Evolutionary conservation across 345 rosid species (phyloP).

Genomic region (Eucalyptus urophylla): DNA sequence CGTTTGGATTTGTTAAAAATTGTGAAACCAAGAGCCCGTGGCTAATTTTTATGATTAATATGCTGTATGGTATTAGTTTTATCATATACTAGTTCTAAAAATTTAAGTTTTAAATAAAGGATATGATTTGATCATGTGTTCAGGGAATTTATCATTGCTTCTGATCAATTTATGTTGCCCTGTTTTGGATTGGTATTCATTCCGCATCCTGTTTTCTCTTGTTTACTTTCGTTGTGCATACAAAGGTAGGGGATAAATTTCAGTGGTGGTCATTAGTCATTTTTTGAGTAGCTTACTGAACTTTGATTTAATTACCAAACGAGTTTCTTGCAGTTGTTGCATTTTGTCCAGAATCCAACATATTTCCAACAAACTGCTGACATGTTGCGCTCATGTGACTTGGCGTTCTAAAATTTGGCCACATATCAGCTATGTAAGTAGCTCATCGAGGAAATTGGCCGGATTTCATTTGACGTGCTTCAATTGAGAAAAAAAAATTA

Average conservation of each 20-base stretch:
- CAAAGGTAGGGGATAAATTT: background rate
- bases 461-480: background rate
- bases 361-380: background rate
- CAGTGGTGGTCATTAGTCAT: background rate
- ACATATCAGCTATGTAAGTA: background rate
- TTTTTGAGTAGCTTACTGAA: background rate
- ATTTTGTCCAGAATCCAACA: background rate
- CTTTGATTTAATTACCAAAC: background rate
- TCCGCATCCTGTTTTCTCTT: background rate
- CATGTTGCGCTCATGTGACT: background rate
- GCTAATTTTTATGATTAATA: background rate
- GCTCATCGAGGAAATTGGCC: background rate
- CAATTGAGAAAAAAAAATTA: background rate
- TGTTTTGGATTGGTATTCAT: background rate
- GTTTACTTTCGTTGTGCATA: background rate
- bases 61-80: background rate
- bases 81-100: background rate
- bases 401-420: background rate
- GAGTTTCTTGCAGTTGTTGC: background rate
- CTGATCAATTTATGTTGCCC: background rate
- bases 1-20: background rate
- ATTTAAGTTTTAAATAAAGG: background rate
- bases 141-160: background rate
- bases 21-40: background rate
- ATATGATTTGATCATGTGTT: background rate